These are phyloP conservation scores for Daedaleopsis nitida DNA, from an alignment of 768 basidiomycete species.

Conservation along the genomic window DNA sequence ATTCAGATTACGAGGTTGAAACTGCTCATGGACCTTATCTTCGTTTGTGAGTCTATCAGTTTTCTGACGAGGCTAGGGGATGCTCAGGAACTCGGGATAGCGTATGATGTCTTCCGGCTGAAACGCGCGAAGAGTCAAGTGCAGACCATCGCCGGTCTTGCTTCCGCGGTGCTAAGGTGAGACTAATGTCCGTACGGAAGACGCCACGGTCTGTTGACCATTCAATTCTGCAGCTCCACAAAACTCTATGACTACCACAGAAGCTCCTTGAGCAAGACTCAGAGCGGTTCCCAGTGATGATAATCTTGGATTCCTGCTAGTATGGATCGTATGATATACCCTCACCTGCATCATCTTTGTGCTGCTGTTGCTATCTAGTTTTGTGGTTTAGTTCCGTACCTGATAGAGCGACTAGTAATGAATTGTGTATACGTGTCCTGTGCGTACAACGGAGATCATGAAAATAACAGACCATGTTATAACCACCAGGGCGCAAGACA, in stretches of 20 bases:
- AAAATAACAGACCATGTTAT: background rate
- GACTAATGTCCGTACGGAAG: constrained; percentile 12
- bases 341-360: background rate
- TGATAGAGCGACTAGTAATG: constrained; percentile 9
- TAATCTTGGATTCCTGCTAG: background rate
- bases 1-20: constrained; percentile 69
- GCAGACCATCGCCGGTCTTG: constrained; percentile 67
- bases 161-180: constrained; percentile 75
- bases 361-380: constrained; percentile 7
- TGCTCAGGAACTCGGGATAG: constrained; percentile 39
- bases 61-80: background rate
- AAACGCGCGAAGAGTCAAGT: constrained; percentile 60
- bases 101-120: constrained; percentile 77
- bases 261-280: constrained; percentile 46
- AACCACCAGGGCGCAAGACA: background rate
- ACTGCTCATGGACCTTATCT: constrained; percentile 81
- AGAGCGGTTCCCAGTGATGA: constrained; percentile 9
- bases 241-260: constrained; percentile 79
- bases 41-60: constrained; percentile 65
- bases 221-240: constrained; percentile 50
- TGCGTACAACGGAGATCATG: background rate
- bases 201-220: constrained; percentile 4
- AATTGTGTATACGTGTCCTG: background rate
- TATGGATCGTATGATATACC: constrained; percentile 12
- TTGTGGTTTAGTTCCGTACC: constrained; percentile 4